These are phyloP conservation scores for Sedum album DNA, from an alignment of 164 flowering plant genomes.

Conservation along the genomic window DNA sequence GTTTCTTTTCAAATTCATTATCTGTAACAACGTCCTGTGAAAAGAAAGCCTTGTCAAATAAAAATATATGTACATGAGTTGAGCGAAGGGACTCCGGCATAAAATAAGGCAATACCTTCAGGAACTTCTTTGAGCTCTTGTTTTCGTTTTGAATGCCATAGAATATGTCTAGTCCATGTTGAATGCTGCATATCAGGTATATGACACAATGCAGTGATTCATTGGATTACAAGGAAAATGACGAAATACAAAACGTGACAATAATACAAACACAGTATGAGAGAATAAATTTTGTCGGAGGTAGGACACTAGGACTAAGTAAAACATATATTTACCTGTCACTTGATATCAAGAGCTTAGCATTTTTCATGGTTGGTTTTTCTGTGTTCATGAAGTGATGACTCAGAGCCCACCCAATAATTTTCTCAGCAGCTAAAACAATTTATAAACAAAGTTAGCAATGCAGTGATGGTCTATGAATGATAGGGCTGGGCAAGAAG, in stretches of 20 bases:
- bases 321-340: constrained; percentile 45
- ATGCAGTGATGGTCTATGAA: neutral
- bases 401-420: constrained; percentile 84
- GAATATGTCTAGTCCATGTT: constrained; percentile 59
- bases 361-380: constrained; percentile 33
- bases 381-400: constrained; percentile 61
- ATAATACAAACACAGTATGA: neutral
- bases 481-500: neutral
- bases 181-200: constrained; percentile 44
- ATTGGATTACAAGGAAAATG: neutral
- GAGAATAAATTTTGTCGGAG: neutral
- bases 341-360: constrained; percentile 51
- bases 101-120: constrained; percentile 43
- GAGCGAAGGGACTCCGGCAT: neutral
- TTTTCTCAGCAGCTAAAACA: constrained; percentile 59
- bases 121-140: constrained; percentile 69
- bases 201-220: neutral
- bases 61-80: neutral
- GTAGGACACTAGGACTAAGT: neutral
- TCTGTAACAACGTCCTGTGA: constrained; percentile 90
- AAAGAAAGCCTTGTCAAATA: neutral
- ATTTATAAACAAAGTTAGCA: neutral
- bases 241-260: neutral
- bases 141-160: constrained; percentile 60
- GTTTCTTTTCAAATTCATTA: constrained; percentile 90